These are phyloP conservation scores for Mariannaea sp. DNA, from an alignment of 2,329 filamentous ascomycete genomes.

Conservation along the genomic window DNA sequence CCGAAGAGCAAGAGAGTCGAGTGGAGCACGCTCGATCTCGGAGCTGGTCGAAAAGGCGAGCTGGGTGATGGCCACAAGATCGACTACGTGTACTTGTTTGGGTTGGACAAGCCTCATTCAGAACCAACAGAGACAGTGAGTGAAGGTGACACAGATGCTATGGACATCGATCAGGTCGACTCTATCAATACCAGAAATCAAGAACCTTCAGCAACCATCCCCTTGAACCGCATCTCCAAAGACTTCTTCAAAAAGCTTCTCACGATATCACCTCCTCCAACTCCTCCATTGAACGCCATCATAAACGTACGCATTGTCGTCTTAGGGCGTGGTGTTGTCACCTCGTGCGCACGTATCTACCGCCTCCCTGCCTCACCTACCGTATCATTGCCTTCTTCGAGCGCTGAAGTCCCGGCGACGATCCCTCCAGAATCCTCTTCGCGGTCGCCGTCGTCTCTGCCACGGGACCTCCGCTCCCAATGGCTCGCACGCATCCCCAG, in stretches of 20 bases:
- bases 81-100: slow-evolving; percentile 77
- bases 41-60: slow-evolving; percentile 77
- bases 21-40: slow-evolving; percentile 76
- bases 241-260: slow-evolving; percentile 41
- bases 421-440: slow-evolving; percentile 37
- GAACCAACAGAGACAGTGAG: slow-evolving; percentile 22
- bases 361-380: slow-evolving; percentile 61
- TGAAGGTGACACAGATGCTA: slow-evolving; percentile 35
- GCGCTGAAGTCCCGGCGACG: slow-evolving; percentile 54
- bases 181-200: slow-evolving; percentile 3
- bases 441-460: slow-evolving; percentile 40
- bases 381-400: slow-evolving; percentile 36
- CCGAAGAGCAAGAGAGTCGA: slow-evolving; percentile 82
- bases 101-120: slow-evolving; percentile 22
- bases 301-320: slow-evolving; percentile 71
- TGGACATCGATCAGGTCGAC: slow-evolving; percentile 40
- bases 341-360: slow-evolving; percentile 80
- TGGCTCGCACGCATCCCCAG: slow-evolving; percentile 69
- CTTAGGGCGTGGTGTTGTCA: slow-evolving; percentile 70
- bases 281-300: slow-evolving; percentile 45
- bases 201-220: slow-evolving; percentile 15
- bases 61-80: slow-evolving; percentile 81
- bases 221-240: slow-evolving; percentile 34
- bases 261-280: slow-evolving; percentile 25
- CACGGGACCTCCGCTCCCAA: slow-evolving; percentile 61